Conservation (phyloP, 129 eudicot species). For the Flaveria linearis region DNA sequence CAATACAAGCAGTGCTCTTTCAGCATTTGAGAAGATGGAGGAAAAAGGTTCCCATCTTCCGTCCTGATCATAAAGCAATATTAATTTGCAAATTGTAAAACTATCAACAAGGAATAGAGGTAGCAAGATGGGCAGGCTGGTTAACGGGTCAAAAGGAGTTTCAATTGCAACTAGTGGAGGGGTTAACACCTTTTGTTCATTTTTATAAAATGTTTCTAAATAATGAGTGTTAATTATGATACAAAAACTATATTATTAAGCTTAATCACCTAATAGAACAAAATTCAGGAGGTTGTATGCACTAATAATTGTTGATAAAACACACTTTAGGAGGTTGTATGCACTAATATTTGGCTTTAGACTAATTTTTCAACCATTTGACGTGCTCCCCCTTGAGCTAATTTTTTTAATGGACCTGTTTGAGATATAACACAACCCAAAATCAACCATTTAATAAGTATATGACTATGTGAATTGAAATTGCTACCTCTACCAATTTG, state of each 20-base stretch:
- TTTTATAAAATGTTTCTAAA: neutral
- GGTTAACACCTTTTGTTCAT: neutral
- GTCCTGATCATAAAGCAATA: constrained; percentile 1
- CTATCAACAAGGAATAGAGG: neutral
- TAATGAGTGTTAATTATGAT: neutral
- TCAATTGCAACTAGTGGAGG: neutral
- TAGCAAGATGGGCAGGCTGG: neutral
- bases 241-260: neutral
- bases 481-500: neutral
- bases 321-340: neutral
- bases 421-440: neutral
- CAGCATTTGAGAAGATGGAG: constrained; percentile 99
- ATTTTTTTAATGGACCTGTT: neutral
- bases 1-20: constrained; percentile 93
- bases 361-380: neutral
- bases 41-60: constrained; percentile 64
- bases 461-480: neutral
- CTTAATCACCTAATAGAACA: neutral
- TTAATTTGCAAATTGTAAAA: neutral
- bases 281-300: neutral
- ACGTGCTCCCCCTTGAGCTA: neutral
- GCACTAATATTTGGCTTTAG: neutral
- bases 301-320: neutral
- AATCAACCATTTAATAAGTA: constrained; percentile 1
- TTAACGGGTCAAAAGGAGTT: neutral